Evolutionary conservation across 306 rosid genomes (phyloP).

Genomic region (Ziziphus jujuba): DNA sequence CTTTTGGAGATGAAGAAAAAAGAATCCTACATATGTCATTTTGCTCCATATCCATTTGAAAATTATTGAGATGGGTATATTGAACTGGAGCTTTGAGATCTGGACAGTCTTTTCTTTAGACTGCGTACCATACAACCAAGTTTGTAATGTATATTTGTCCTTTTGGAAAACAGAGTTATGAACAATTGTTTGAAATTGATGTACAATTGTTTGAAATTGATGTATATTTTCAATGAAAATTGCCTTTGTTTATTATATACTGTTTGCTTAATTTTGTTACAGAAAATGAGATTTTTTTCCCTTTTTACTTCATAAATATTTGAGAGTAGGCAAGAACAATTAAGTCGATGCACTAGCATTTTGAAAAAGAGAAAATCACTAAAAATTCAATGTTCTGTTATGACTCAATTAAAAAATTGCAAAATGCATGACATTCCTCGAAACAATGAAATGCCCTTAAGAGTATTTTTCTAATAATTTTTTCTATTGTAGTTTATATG

Average conservation of each 20-base stretch:
- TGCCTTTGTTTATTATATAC: conserved; percentile 6
- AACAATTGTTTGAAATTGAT: conserved; percentile 24
- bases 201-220: conserved; percentile 25
- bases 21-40: conserved; percentile 3
- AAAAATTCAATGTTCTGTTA: too few species aligned
- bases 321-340: too few species aligned
- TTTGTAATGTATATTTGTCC: conserved; percentile 22
- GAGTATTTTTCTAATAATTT: too few species aligned
- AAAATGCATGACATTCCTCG: too few species aligned
- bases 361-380: too few species aligned
- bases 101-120: conserved; percentile 6
- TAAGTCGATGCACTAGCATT: too few species aligned
- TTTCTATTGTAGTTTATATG: too few species aligned
- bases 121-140: conserved; percentile 16
- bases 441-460: neutral
- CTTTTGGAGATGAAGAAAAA: conserved; percentile 25
- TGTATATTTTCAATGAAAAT: conserved; percentile 16
- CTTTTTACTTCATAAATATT: too few species aligned
- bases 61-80: conserved; percentile 27
- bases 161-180: conserved; percentile 14
- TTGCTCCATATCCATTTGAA: conserved; percentile 24
- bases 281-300: neutral
- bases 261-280: neutral
- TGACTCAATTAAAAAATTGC: too few species aligned
- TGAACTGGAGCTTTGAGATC: conserved; percentile 21